Conservation (phyloP, 805 yeast species). For the Teunomyces lycoperdinae region DNA sequence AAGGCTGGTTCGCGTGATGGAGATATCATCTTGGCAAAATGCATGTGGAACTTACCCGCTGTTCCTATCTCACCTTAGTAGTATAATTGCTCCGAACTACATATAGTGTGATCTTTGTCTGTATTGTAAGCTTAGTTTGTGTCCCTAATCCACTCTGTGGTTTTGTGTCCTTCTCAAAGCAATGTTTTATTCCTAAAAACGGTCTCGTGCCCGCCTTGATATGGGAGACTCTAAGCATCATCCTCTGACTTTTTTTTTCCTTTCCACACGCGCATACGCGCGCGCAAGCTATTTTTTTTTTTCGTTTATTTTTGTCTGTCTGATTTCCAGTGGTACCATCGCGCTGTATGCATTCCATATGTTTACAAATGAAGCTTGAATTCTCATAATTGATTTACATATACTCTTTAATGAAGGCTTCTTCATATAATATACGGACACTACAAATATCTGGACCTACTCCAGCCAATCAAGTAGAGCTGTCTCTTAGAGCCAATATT, state of each 20-base stretch:
- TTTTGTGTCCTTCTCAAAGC: background rate
- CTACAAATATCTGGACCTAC: conserved; percentile 20
- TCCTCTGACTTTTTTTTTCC: background rate
- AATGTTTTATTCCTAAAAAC: background rate
- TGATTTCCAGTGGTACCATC: no score
- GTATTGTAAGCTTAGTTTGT: background rate
- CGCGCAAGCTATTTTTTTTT: no score
- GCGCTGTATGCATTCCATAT: background rate
- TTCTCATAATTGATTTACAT: background rate
- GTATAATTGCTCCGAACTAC: background rate
- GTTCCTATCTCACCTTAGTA: background rate
- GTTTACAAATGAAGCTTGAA: background rate
- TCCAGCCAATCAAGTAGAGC: conserved; percentile 9
- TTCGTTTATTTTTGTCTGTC: no score
- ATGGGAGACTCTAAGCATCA: background rate
- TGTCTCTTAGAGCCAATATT: conserved; percentile 25
- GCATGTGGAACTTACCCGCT: background rate
- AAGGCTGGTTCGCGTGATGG: conserved; percentile 46
- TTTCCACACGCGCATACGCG: no score
- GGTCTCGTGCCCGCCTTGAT: background rate
- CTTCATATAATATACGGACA: conserved; percentile 5
- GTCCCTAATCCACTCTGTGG: background rate
- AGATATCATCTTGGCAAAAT: conserved; percentile 17
- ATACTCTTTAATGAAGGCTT: conserved; percentile 4
- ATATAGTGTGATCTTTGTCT: background rate